Base-by-base conservation (phyloP, 805 yeast genomes). In the Kodamaea neixiangensis region DNA sequence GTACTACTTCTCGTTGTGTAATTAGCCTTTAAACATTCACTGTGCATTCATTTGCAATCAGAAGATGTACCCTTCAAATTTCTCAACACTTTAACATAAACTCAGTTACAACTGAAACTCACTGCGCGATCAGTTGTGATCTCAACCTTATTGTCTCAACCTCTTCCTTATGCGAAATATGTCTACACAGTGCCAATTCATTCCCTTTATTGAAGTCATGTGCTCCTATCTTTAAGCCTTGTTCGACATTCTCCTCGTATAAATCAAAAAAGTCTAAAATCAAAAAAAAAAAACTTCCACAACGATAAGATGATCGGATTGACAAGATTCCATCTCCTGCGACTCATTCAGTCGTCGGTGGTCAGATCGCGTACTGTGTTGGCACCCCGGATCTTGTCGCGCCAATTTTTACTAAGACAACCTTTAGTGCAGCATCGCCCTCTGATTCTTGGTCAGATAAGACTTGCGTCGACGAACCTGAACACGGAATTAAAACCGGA, bases 241-340 rank as follows among this genome's bases (percentile, higher is more conserved):
- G 2, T 15, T 37, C 5, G 31, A 14, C 41, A 10, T 17, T 18
- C 41, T 37, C 41, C 21, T 37, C 41, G 41, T 37, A 15, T 37
- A 37, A 19, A 13, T 15, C 21, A 20, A 37, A 37, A 37, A 37
- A 37, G 20, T 37, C 41, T 19, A 37, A 17, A 37, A 17, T 18
- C 19, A 37, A 19, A 37, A 37, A 35, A 37, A 37, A 37, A 37
- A 37, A 7, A 33, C 37, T 11, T 11, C 41, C 19, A 37, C 41
- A 17, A 15, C 41, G 41, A 37, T 15, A 37, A 37, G 41, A 37
- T 37, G 41, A 37, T 37, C 17, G 41, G 41, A 37, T 15, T 37
- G 21, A 17, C 41, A 7, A 37, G 21, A 19, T 10, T 37, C 19
- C 41, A 37, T 19, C 41, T 37, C n/a, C 19, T 19, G 41, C 41